phyloP scores from a whole-genome alignment of 2,329 filamentous ascomycete genomes.

The Botrytis squamosa region DNA sequence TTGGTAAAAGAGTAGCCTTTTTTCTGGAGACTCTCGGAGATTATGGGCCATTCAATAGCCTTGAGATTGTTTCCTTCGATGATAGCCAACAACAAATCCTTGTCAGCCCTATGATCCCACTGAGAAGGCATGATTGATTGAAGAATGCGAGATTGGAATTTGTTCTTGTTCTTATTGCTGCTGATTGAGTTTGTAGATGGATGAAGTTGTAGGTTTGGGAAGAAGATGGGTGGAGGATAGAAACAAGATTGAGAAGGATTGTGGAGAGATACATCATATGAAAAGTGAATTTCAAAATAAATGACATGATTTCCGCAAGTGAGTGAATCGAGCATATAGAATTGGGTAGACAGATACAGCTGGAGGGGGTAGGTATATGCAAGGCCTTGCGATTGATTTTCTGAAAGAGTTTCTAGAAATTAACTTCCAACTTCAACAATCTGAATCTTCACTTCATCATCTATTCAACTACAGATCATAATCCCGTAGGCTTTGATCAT shows the following conservation, averaged over 20 bases:
- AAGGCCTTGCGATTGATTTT: background rate
- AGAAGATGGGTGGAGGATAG: background rate
- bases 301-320: background rate
- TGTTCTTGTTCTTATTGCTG: background rate
- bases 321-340: background rate
- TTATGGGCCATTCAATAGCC: constrained; percentile 31
- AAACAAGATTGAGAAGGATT: background rate
- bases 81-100: constrained; percentile 36
- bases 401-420: background rate
- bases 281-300: background rate
- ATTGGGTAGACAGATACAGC: background rate
- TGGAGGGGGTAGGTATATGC: background rate
- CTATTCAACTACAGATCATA: rapidly evolving
- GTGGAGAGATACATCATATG: background rate
- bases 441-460: background rate
- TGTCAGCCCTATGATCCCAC: constrained; percentile 35
- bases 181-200: background rate
- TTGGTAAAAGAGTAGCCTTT: constrained; percentile 34
- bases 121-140: constrained; percentile 13
- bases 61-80: constrained; percentile 34
- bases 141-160: background rate
- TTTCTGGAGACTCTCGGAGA: constrained; percentile 28
- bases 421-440: background rate
- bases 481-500: background rate
- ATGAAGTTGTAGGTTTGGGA: background rate